Evolutionary conservation across 1,284 basidiomycete genomes (phyloP).

Genomic region (Kwoniella shivajii): DNA sequence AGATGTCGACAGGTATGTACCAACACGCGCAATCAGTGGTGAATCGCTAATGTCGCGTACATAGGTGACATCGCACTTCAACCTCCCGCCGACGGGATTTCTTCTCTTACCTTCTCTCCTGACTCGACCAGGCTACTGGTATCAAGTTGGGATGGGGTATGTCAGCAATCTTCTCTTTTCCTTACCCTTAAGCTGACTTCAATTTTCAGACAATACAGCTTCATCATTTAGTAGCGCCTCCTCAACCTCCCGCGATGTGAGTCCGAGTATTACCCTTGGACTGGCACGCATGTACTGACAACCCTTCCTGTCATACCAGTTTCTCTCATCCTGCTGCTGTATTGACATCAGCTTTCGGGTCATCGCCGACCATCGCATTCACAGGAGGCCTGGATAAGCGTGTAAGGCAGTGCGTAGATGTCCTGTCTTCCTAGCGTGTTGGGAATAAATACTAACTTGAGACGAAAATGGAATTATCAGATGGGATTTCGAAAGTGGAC

Average conservation of each 20-base stretch:
- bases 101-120: conserved; percentile 78
- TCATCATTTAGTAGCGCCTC: conserved; percentile 42
- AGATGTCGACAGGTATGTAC: conserved; percentile 40
- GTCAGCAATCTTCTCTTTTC: conserved; percentile 38
- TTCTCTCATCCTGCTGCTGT: conserved; percentile 50
- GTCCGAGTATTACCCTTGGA: conserved; percentile 5
- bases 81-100: conserved; percentile 81
- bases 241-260: conserved; percentile 41
- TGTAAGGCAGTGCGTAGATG: conserved; percentile 59
- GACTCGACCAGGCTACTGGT: conserved; percentile 74
- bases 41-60: conserved; percentile 4
- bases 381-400: conserved; percentile 56
- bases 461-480: conserved; percentile 42
- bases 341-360: conserved; percentile 53
- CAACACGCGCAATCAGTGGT: neutral
- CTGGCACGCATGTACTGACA: conserved; percentile 2
- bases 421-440: too few species aligned
- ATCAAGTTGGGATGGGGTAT: conserved; percentile 85
- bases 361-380: conserved; percentile 48
- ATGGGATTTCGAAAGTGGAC: conserved; percentile 55
- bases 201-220: conserved; percentile 48
- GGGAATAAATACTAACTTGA: neutral
- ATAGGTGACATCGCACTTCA: conserved; percentile 50
- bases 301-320: conserved; percentile 16
- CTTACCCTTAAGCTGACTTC: conserved; percentile 16